Base-by-base conservation (phyloP, 192 early-diverging fungal species). In the Pecoramyces ruminantium region DNA sequence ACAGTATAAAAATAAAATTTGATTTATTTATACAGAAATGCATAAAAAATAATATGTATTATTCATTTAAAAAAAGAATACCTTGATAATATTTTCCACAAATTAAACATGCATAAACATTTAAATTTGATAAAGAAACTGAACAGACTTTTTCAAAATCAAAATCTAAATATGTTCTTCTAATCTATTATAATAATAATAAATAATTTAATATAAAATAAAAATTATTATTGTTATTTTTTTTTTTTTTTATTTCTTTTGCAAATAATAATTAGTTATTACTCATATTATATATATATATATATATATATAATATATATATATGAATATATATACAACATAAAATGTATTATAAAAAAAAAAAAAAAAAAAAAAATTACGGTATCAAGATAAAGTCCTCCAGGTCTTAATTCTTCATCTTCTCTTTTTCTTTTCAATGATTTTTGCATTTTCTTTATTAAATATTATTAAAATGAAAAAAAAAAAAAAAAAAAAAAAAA, bases 61-160 rank as follows among this genome's bases (percentile, higher is more conserved):
- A 25, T 28, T 30, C 77, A 16, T 12, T 5, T 28, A 81, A 79
- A 79, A 30, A 81, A 4, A 27, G n/a, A 58, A 0, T 79, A 94
- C 91, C 95, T 89, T 96, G 95, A 82, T 89, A 97, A 83, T 96
- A 99, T 84, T 95, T 97, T 79, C 96, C 97, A 82, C 97, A 99
- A 11, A 96, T 93, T 13, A 99, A 90, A 85, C 97, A 99, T 0
- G 96, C 94, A 83, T 99, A 99, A 0, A 99, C 94, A 79, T 99
- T 99, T 84, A 93, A 84, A 81, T 96, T 94, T 34, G 93, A 93
- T 58, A 99, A 88, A 29, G 96, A 97, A 2, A 99, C 95, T 4
- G 94, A 96, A 86, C 97, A 99, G 28, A 97, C 90, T 79, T 97
- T 95, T 84, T 99, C 97, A 86, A 99, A 99, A 83, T 99, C 97